Evolutionary conservation across 306 rosid genomes (phyloP).

Genomic region (Fragaria ananassa): DNA sequence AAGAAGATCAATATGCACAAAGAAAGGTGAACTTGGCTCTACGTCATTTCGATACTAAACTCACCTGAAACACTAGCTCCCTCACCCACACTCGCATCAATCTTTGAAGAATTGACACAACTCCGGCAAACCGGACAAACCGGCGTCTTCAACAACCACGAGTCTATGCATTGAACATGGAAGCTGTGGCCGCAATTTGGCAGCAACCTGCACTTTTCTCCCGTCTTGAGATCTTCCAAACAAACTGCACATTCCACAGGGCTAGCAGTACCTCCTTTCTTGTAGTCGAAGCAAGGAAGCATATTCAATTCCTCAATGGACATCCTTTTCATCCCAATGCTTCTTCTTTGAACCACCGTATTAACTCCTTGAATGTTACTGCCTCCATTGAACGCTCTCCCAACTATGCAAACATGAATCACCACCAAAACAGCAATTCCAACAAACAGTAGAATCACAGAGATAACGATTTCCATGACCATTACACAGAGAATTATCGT

Average conservation of each 20-base stretch:
- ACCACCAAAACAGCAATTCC: conserved; percentile 57
- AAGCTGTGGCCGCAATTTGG: conserved; percentile 47
- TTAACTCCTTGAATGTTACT: conserved; percentile 15
- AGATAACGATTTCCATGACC: conserved; percentile 49
- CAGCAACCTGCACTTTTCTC: conserved; percentile 46
- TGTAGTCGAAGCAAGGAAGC: conserved; percentile 47
- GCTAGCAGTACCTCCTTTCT: conserved; percentile 2
- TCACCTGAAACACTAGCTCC: conserved; percentile 19
- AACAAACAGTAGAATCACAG: conserved; percentile 45
- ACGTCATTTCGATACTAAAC: conserved; percentile 11
- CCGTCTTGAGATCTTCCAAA: conserved; percentile 41
- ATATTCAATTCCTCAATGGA: conserved; percentile 38
- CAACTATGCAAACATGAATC: conserved; percentile 48
- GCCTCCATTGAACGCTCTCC: conserved; percentile 29
- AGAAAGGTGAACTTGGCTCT: not conserved
- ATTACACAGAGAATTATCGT: conserved; percentile 3
- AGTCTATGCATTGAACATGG: conserved; percentile 45
- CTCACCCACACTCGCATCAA: conserved; percentile 22
- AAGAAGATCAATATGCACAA: not conserved
- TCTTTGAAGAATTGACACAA: conserved; percentile 22
- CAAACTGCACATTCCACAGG: conserved; percentile 45
- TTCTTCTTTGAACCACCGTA: conserved; percentile 19
- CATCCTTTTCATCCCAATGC: conserved; percentile 21
- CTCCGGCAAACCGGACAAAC: conserved; percentile 49
- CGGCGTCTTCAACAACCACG: conserved; percentile 43